phyloP scores from a whole-genome alignment of 177 flowering plant species.

The Vitis hybrid region DNA sequence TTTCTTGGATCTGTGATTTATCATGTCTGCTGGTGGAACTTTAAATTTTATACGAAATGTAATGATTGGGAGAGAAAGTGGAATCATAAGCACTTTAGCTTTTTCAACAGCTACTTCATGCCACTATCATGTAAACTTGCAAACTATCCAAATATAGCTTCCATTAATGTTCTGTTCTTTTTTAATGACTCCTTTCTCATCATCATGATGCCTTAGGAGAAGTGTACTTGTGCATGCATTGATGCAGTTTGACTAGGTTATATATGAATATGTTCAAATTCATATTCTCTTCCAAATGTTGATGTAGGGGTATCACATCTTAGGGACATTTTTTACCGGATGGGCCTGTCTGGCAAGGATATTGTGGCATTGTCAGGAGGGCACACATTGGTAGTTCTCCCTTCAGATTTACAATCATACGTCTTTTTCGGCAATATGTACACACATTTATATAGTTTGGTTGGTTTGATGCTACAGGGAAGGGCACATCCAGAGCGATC shows the following conservation, averaged over 20 bases:
- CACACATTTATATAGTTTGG: background rate
- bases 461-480: conserved; percentile 50
- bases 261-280: background rate
- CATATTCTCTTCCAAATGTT: conserved; percentile 9
- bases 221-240: background rate
- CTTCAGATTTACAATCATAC: background rate
- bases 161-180: too few relatives aligned
- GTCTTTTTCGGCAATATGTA: background rate
- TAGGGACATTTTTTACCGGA: conserved; percentile 72
- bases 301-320: conserved; percentile 71
- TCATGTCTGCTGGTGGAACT: too few relatives aligned
- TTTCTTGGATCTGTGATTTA: too few relatives aligned
- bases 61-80: too few relatives aligned
- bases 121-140: too few relatives aligned
- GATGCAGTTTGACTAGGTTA: background rate
- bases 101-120: too few relatives aligned
- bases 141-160: too few relatives aligned
- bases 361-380: conserved; percentile 93
- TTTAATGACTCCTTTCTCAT: too few relatives aligned
- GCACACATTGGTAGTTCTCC: conserved; percentile 72
- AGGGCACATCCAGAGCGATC: conserved; percentile 94
- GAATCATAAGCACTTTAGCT: too few relatives aligned
- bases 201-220: background rate
- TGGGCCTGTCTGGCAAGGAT: conserved; percentile 96
- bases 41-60: too few relatives aligned